Evolutionary conservation across 495 filamentous ascomycete genomes (phyloP).

Genomic region (Saxophila tyrrhenica): DNA sequence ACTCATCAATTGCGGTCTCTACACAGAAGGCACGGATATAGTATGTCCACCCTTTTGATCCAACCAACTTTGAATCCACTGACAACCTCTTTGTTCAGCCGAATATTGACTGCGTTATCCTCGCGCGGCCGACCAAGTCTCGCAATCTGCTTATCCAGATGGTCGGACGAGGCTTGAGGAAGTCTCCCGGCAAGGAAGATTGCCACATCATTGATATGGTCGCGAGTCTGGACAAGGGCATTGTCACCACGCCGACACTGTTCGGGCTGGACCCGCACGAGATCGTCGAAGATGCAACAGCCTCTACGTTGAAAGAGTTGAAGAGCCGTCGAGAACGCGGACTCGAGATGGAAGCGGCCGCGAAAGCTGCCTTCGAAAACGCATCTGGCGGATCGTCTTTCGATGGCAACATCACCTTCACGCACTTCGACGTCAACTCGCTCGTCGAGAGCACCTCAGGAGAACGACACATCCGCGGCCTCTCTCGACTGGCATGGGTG

Average conservation of each 20-base stretch:
- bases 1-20: slow-evolving; percentile 88
- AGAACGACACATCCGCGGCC: slow-evolving; percentile 63
- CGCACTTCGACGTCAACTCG: slow-evolving; percentile 82
- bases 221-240: slow-evolving; percentile 62
- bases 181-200: slow-evolving; percentile 67
- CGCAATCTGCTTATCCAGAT: slow-evolving; percentile 90
- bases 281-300: slow-evolving; percentile 50
- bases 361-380: neutral
- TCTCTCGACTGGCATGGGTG: slow-evolving; percentile 74
- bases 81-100: slow-evolving; percentile 34
- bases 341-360: slow-evolving; percentile 4
- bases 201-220: slow-evolving; percentile 98
- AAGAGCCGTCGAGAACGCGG: slow-evolving; percentile 34
- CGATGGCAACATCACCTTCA: slow-evolving; percentile 49
- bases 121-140: slow-evolving; percentile 82
- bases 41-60: neutral
- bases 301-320: slow-evolving; percentile 44
- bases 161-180: slow-evolving; percentile 87
- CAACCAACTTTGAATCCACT: neutral
- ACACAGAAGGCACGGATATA: slow-evolving; percentile 94
- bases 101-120: slow-evolving; percentile 86
- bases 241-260: slow-evolving; percentile 80
- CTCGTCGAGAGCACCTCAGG: slow-evolving; percentile 70
- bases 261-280: slow-evolving; percentile 88
- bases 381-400: neutral